Conservation (phyloP, 352 stramenopile genomes). For the Pythium aquatile region DNA sequence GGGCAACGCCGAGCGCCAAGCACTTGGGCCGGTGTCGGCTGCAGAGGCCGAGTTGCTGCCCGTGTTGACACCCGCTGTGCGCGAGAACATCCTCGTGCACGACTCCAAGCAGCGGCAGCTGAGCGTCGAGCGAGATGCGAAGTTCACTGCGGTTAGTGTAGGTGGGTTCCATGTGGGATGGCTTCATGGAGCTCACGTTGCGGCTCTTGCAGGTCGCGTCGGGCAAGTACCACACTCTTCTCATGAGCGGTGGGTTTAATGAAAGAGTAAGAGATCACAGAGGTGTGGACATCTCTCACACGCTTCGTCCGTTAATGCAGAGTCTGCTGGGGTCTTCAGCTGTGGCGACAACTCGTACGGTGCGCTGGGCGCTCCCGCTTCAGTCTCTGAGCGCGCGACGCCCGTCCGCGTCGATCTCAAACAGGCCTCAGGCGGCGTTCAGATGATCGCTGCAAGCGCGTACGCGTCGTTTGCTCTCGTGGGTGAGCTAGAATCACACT, state of each 20-base stretch:
- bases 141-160: constrained; percentile 49
- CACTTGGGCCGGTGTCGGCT: constrained; percentile 31
- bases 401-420: constrained; percentile 32
- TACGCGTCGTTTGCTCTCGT: constrained; percentile 73
- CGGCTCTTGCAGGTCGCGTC: constrained; percentile 46
- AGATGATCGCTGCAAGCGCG: constrained; percentile 55
- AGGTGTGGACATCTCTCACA: not conserved
- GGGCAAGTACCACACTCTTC: constrained; percentile 72
- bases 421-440: constrained; percentile 31
- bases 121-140: constrained; percentile 60
- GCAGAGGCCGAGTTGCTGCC: constrained; percentile 21
- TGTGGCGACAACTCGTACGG: constrained; percentile 70
- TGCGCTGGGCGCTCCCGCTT: constrained; percentile 33
- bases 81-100: constrained; percentile 47
- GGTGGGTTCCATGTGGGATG: not conserved
- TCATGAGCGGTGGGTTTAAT: constrained; percentile 49
- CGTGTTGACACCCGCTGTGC: constrained; percentile 39
- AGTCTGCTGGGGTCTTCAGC: constrained; percentile 64
- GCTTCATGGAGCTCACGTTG: not conserved
- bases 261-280: too few relatives aligned
- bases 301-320: constrained; percentile 23
- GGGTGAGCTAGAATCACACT: constrained; percentile 27
- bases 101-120: constrained; percentile 38
- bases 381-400: constrained; percentile 21
- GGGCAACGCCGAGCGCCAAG: constrained; percentile 52